Percentiles rank a stretch among this genome's conserved stretches.
Evolutionary conservation across 2,329 filamentous ascomycete species (phyloP).

Genomic region (Escovopsis sp.): DNA sequence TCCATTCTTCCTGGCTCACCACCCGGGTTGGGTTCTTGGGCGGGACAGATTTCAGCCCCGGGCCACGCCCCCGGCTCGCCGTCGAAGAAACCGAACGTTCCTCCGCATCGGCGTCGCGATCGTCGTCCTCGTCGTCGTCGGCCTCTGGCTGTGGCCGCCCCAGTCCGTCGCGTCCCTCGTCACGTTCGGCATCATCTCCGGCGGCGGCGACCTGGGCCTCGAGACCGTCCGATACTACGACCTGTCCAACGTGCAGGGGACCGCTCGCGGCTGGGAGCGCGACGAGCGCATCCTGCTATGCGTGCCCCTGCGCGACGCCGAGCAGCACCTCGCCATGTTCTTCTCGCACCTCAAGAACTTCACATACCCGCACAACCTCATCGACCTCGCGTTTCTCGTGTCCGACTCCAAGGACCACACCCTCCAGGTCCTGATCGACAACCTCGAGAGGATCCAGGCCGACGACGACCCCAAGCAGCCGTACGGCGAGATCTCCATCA

Average conservation of each 20-base stretch:
- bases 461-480: slow-evolving; percentile 64
- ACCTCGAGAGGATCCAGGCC: slow-evolving; percentile 65
- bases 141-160: slow-evolving; percentile 61
- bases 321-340: slow-evolving; percentile 90
- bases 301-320: slow-evolving; percentile 83
- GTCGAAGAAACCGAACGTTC: slow-evolving; percentile 59
- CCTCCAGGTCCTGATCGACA: slow-evolving; percentile 55
- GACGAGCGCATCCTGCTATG: slow-evolving; percentile 92
- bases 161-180: slow-evolving; percentile 44
- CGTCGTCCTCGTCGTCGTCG: slow-evolving; percentile 46
- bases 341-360: slow-evolving; percentile 95
- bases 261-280: slow-evolving; percentile 84
- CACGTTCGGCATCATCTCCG: slow-evolving; percentile 56
- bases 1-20: neutral
- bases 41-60: slow-evolving; percentile 60
- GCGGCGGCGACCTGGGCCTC: slow-evolving; percentile 57
- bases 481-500: slow-evolving; percentile 92
- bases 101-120: slow-evolving; percentile 47
- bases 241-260: slow-evolving; percentile 78
- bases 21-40: no score
- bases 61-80: slow-evolving; percentile 52
- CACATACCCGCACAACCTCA: slow-evolving; percentile 91
- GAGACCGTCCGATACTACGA: slow-evolving; percentile 98
- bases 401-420: slow-evolving; percentile 95
- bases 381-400: slow-evolving; percentile 91